Base-by-base conservation (phyloP, 352 stramenopile genomes). In the Pythium insidiosum region DNA sequence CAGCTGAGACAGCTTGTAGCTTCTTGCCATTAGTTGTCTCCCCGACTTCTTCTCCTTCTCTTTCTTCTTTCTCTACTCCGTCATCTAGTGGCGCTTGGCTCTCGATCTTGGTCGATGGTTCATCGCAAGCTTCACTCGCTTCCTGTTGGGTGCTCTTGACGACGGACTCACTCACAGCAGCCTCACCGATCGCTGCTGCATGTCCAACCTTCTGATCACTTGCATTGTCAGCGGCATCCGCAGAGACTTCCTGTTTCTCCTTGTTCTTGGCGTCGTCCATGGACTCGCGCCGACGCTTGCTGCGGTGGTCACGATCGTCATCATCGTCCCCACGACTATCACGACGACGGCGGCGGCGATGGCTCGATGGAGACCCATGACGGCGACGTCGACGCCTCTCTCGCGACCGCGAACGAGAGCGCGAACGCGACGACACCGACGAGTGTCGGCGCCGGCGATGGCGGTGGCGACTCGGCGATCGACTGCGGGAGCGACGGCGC, bases 401-500 rank as follows among this genome's bases (percentile, higher is more conserved):
- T 20, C 40, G 37, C 31, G 44, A 54, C 16, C 43, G 37, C 19
- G 35, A 25, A 34, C 29, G 43, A 33, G 3, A 21, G 24, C 33
- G 53, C 46, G 47, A 20, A 21, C 26, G 28, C 52, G 45, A 26
- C 39, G 46, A 12, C 36, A 52, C 6, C 46, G 42, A 19, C 34
- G 33, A 26, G 29, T 25, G n/a, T 33, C 33, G 31, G 3, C 43
- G 47, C 16, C 36, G 22, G 3, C 23, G 19, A 12, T 23, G 6
- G 4, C 47, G 42, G 15, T 61, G 43, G 6, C 42, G 35, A 29
- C 44, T 50, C 1, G 39, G 5, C 1, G 53, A 61, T 25, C 42
- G 47, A 40, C 53, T 61, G 19, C 53, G 26, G 12, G 45, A 55
- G 13, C 37, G 52, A 23, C n/a, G 30, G 46, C 53, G 24, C 29